These are phyloP conservation scores for Insectozyma bohioensis DNA, from an alignment of 1,139 yeast species.

Conservation along the genomic window DNA sequence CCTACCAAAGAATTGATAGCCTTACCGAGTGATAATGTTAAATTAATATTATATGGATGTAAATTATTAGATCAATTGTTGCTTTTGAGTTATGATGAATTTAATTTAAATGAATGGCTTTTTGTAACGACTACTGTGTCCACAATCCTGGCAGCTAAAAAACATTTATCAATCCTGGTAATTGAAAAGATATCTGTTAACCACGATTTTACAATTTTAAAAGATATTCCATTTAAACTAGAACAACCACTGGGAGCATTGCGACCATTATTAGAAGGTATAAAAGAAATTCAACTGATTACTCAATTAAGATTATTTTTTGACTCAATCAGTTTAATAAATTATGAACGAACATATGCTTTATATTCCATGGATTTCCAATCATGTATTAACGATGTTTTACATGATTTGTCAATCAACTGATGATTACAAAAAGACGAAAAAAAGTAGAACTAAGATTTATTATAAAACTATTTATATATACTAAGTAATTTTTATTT, in stretches of 20 bases:
- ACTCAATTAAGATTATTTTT: constrained; percentile 64
- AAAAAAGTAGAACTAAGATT: no score
- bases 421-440: no score
- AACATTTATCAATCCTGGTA: constrained; percentile 28
- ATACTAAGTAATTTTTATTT: no score
- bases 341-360: constrained; percentile 71
- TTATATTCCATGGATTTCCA: constrained; percentile 49
- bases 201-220: constrained; percentile 37
- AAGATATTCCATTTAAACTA: constrained; percentile 30
- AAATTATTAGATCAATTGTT: constrained; percentile 77
- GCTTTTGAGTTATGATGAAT: constrained; percentile 71
- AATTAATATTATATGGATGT: constrained; percentile 56
- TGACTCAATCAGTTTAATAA: constrained; percentile 66
- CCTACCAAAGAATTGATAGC: constrained; percentile 31
- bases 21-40: constrained; percentile 38
- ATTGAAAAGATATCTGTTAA: constrained; percentile 49
- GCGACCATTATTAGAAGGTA: constrained; percentile 50
- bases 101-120: constrained; percentile 81
- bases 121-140: no score
- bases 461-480: no score
- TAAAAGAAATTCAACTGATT: constrained; percentile 43
- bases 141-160: no score
- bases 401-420: no score
- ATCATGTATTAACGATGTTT: constrained; percentile 53
- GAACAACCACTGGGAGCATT: constrained; percentile 19